Evolutionary conservation across 202 grass and related monocot genomes (phyloP).

Genomic region (Schoenoplectus tabernaemontani): DNA sequence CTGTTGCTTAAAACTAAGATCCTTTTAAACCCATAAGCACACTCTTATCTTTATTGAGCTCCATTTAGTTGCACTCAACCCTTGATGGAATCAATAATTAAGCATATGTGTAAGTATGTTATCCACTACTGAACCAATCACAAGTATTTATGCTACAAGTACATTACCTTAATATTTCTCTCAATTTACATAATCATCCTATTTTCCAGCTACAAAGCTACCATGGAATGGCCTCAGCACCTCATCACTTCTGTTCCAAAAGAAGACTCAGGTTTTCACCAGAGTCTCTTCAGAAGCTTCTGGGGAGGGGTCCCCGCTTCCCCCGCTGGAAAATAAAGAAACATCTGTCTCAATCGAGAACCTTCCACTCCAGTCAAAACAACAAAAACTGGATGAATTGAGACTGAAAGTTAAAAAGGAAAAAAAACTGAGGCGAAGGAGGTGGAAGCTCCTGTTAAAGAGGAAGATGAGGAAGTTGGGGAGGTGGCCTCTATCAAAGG

Average conservation of each 20-base stretch:
- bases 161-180: slow-evolving; percentile 10
- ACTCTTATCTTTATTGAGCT: neutral
- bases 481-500: slow-evolving; percentile 73
- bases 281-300: slow-evolving; percentile 39
- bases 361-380: slow-evolving; percentile 63
- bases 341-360: slow-evolving; percentile 34
- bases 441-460: slow-evolving; percentile 62
- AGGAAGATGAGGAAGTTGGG: slow-evolving; percentile 83
- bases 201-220: slow-evolving; percentile 41
- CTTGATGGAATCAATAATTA: neutral
- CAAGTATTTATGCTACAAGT: neutral
- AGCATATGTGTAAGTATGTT: neutral
- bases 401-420: slow-evolving; percentile 52
- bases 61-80: neutral
- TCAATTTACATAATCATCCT: neutral
- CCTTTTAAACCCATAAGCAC: neutral
- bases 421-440: slow-evolving; percentile 63
- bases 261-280: slow-evolving; percentile 43
- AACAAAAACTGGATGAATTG: slow-evolving; percentile 56
- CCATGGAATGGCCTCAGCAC: slow-evolving; percentile 31
- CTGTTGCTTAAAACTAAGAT: neutral
- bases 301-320: slow-evolving; percentile 18
- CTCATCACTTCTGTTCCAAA: slow-evolving; percentile 13
- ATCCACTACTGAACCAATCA: neutral
- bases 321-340: slow-evolving; percentile 35